Evolutionary conservation across 768 basidiomycete species (phyloP).

Genomic region (Russula brevipes): DNA sequence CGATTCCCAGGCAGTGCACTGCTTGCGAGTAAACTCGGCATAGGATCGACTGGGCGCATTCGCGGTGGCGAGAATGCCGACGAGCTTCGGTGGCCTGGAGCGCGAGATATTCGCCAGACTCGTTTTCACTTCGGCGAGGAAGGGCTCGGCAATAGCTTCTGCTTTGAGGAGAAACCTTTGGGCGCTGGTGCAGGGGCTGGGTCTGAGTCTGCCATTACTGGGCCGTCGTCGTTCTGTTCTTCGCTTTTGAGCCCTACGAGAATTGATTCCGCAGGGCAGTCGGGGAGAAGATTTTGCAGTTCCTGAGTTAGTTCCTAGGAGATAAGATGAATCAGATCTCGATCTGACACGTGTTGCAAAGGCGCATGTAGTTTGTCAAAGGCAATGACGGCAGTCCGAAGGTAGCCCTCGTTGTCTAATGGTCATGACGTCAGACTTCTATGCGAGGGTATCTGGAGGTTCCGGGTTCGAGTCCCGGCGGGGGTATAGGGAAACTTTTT

Average conservation of each 20-base stretch:
- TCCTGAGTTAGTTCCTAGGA: neutral
- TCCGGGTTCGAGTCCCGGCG: conserved; percentile 84
- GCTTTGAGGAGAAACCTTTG: conserved; percentile 78
- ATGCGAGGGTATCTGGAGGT: conserved; percentile 60
- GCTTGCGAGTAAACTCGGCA: conserved; percentile 86
- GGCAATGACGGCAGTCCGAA: neutral
- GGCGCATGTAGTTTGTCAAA: neutral
- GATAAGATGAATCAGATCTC: neutral
- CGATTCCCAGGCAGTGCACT: conserved; percentile 87
- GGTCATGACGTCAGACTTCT: conserved; percentile 92
- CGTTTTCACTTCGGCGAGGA: conserved; percentile 61
- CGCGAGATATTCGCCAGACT: conserved; percentile 34
- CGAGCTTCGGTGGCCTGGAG: conserved; percentile 58
- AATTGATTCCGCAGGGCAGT: no score
- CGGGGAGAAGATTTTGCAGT: neutral
- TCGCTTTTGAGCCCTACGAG: no score
- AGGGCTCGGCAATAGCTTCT: conserved; percentile 66
- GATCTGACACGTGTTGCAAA: neutral
- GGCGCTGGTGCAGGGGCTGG: conserved; percentile 31
- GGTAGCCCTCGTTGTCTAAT: conserved; percentile 80
- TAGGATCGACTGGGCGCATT: conserved; percentile 76
- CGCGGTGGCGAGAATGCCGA: conserved; percentile 87
- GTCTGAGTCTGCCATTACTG: conserved; percentile 3
- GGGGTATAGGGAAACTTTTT: conserved; percentile 42
- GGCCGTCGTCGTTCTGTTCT: neutral